These are phyloP conservation scores for Globisporangium heterothallicum DNA, from an alignment of 352 stramenopile genomes.

Conservation along the genomic window DNA sequence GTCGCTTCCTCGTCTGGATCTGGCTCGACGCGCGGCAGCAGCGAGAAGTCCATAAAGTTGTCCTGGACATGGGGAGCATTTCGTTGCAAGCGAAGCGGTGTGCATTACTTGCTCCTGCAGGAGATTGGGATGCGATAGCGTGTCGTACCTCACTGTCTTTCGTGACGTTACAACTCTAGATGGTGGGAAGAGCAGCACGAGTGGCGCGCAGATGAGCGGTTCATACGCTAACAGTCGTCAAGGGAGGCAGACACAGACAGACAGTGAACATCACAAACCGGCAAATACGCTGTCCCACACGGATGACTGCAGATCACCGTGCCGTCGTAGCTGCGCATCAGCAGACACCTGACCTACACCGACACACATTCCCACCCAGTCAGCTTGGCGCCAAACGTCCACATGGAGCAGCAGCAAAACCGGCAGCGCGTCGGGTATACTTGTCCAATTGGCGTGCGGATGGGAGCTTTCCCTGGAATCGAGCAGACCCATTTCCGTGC, in stretches of 20 bases:
- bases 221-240: neutral
- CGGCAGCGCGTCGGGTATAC: no score
- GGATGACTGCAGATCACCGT: slow-evolving; percentile 46
- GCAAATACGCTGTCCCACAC: slow-evolving; percentile 34
- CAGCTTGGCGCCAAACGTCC: neutral
- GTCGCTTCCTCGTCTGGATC: slow-evolving; percentile 3
- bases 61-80: slow-evolving; percentile 15
- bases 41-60: slow-evolving; percentile 21
- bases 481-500: slow-evolving; percentile 33
- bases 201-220: neutral
- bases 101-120: no score
- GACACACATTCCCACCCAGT: neutral
- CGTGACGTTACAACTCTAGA: slow-evolving; percentile 32
- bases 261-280: no score
- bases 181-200: neutral
- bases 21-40: slow-evolving; percentile 4
- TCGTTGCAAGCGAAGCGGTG: neutral
- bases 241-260: neutral
- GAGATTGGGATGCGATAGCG: no score
- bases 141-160: slow-evolving; percentile 25
- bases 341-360: slow-evolving; percentile 29
- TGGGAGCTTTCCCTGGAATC: slow-evolving; percentile 29
- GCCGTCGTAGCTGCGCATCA: slow-evolving; percentile 42
- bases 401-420: no score
- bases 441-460: slow-evolving; percentile 49